phyloP scores from a whole-genome alignment of 164 flowering plant species.

The Magnolia officinalis region DNA sequence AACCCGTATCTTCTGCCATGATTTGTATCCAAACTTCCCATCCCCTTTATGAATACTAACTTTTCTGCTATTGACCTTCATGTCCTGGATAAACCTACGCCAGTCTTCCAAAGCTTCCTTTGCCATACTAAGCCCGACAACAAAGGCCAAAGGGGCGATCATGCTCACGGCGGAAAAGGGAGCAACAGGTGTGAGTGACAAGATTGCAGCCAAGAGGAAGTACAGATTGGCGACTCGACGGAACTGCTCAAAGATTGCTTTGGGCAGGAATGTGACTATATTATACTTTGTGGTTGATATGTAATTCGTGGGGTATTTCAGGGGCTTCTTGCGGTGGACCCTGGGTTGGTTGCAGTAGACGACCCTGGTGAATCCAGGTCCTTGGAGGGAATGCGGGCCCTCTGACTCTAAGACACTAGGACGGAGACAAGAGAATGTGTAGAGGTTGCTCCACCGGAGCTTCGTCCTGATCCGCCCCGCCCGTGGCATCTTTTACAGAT shows the following conservation, averaged over 20 bases:
- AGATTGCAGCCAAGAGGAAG: conserved; percentile 39
- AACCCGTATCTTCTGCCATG: conserved; percentile 67
- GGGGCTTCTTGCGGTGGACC: conserved; percentile 31
- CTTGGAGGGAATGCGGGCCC: conserved; percentile 17
- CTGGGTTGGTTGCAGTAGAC: conserved; percentile 39
- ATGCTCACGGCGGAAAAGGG: conserved; percentile 41
- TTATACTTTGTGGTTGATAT: conserved; percentile 46
- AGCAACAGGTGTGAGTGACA: conserved; percentile 35
- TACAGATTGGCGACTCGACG: conserved; percentile 45
- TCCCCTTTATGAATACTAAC: conserved; percentile 53
- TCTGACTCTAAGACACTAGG: conserved; percentile 28
- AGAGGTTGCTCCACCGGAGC: conserved; percentile 43
- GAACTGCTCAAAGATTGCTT: conserved; percentile 48
- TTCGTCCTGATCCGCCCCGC: conserved; percentile 31
- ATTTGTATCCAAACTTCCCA: conserved; percentile 40
- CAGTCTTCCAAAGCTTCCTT: conserved; percentile 51
- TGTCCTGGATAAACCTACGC: conserved; percentile 60
- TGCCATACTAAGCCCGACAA: conserved; percentile 46
- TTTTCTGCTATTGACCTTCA: conserved; percentile 66
- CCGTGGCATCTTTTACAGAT: conserved; percentile 20
- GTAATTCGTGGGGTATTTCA: conserved; percentile 31
- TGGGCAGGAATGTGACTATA: conserved; percentile 36
- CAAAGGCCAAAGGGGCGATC: conserved; percentile 43
- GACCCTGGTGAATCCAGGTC: conserved; percentile 38
- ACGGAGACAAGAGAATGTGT: conserved; percentile 41